phyloP scores from a whole-genome alignment of 768 basidiomycete genomes.

The Saitozyma podzolica region DNA sequence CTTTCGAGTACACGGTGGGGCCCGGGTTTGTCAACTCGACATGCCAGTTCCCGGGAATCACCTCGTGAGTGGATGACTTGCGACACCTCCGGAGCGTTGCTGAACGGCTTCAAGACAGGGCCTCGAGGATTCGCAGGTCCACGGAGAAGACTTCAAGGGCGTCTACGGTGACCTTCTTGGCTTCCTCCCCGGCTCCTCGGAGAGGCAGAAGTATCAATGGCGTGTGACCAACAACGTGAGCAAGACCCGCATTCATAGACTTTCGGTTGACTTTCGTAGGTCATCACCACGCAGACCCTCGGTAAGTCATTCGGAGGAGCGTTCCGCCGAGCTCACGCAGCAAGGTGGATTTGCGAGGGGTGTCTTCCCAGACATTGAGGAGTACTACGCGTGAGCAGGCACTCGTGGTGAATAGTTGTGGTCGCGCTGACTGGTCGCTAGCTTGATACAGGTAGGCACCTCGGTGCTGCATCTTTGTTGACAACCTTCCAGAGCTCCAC shows the following conservation, averaged over 20 bases:
- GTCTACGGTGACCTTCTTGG: conserved; percentile 34
- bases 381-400: conserved; percentile 19
- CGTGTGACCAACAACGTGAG: conserved; percentile 37
- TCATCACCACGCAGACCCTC: conserved; percentile 30
- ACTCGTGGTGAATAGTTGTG: neutral
- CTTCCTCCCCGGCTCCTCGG: conserved; percentile 27
- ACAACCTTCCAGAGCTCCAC: conserved; percentile 14
- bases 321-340: neutral
- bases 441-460: conserved; percentile 2
- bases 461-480: neutral
- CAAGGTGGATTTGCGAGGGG: conserved; percentile 28
- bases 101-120: conserved; percentile 14
- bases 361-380: conserved; percentile 25
- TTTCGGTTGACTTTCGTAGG: neutral
- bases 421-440: neutral
- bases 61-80: conserved; percentile 11
- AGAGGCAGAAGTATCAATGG: conserved; percentile 25
- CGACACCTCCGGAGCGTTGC: neutral
- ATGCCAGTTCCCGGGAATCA: conserved; percentile 38
- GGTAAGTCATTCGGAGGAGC: conserved; percentile 3
- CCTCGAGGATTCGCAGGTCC: conserved; percentile 18
- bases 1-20: conserved; percentile 22
- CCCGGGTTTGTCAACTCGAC: conserved; percentile 28
- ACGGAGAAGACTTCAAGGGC: conserved; percentile 29
- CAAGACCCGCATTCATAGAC: neutral